phyloP scores from a whole-genome alignment of 2,329 filamentous ascomycete species.

The Penicillium occitanis region DNA sequence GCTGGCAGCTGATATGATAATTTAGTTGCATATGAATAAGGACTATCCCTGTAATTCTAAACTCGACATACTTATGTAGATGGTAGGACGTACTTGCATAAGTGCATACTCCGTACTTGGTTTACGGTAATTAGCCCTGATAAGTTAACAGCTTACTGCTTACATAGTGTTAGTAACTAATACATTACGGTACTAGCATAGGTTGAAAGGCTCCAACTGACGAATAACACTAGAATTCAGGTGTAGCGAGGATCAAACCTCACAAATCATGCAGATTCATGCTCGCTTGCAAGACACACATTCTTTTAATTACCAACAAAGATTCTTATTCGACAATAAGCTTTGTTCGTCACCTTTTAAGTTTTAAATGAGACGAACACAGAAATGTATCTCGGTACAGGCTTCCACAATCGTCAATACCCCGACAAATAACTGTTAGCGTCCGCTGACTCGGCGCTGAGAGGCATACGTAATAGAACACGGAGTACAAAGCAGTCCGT shows the following conservation, averaged over 20 bases:
- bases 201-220: not conserved
- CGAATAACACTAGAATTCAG: not conserved
- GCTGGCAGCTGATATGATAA: not conserved
- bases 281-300: not conserved
- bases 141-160: not conserved
- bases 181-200: not conserved
- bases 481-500: not conserved
- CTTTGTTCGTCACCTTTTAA: not conserved
- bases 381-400: not conserved
- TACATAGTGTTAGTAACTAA: not conserved
- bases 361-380: not conserved
- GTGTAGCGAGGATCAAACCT: not conserved
- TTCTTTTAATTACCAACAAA: not conserved
- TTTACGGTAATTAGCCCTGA: not conserved
- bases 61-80: not conserved
- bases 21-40: not conserved
- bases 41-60: not conserved
- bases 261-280: not conserved
- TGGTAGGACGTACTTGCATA: not conserved
- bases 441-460: not conserved
- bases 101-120: not conserved
- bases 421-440: constrained; percentile 4
- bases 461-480: not conserved
- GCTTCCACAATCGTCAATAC: not conserved
- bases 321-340: not conserved